Percentiles rank a stretch among this genome's conserved stretches.
phyloP scores from a whole-genome alignment of 2,329 filamentous ascomycete species.

The Monilinia laxa region DNA sequence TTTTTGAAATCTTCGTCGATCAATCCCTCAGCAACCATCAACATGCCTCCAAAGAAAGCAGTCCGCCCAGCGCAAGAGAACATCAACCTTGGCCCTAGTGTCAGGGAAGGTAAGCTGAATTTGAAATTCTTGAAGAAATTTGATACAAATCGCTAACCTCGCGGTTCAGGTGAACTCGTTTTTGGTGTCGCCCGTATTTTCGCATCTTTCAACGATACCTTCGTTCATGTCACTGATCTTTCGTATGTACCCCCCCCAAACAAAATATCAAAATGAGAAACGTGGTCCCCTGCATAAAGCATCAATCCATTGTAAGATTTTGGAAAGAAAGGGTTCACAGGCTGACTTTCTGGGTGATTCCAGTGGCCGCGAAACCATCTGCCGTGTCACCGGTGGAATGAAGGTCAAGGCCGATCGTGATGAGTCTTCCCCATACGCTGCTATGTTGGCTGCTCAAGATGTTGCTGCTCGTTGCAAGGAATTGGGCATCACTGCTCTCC shows the following conservation, averaged over 20 bases:
- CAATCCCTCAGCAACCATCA: conserved; percentile 54
- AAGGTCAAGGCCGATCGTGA: conserved; percentile 99
- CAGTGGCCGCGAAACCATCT: conserved; percentile 99
- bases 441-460: conserved; percentile 99
- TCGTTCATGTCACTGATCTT: conserved; percentile 99
- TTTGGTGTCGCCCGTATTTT: conserved; percentile 80
- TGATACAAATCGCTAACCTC: conserved; percentile 11
- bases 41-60: conserved; percentile 97
- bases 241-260: conserved; percentile 57
- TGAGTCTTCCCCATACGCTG: conserved; percentile 99
- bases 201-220: conserved; percentile 69
- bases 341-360: conserved; percentile 68
- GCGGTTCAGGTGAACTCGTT: conserved; percentile 64
- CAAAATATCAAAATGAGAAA: conserved; percentile 21
- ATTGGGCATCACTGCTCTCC: conserved; percentile 87
- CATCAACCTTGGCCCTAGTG: conserved; percentile 95
- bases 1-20: conserved; percentile 23
- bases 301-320: conserved; percentile 19
- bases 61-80: conserved; percentile 87
- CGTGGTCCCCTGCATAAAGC: conserved; percentile 25
- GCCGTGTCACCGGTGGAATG: conserved; percentile 99
- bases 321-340: conserved; percentile 45
- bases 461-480: conserved; percentile 88
- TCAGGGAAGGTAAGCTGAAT: conserved; percentile 75
- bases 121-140: neutral